A percentile compares a stretch with the other conserved stretches of the same genome.
These are phyloP conservation scores for Chrysosporium queenslandicum DNA, from an alignment of 2,329 filamentous ascomycete genomes.

Conservation along the genomic window DNA sequence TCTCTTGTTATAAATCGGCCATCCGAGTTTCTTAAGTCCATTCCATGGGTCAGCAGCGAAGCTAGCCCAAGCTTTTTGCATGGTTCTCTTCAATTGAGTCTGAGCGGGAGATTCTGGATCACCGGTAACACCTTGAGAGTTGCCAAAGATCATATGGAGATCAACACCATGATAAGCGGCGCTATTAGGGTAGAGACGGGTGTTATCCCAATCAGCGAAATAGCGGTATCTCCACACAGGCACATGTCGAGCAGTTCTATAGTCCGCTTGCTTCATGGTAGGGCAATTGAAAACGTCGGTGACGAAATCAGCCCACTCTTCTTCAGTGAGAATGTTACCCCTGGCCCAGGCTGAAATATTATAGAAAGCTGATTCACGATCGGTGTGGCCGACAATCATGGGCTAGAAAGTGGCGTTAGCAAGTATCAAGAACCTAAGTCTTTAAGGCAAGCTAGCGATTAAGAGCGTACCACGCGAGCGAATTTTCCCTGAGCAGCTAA, in stretches of 20 bases:
- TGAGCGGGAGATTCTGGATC: conserved; percentile 52
- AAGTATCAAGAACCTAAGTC: no score
- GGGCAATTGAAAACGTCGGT: conserved; percentile 23
- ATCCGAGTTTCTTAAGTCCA: conserved; percentile 20
- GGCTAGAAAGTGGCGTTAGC: conserved; percentile 15
- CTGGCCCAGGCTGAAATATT: conserved; percentile 17
- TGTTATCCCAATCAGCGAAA: conserved; percentile 24
- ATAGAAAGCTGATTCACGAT: conserved; percentile 23
- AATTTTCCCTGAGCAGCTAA: conserved; percentile 24
- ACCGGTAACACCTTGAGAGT: conserved; percentile 22
- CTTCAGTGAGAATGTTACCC: conserved; percentile 15
- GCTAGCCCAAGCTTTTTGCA: conserved; percentile 24
- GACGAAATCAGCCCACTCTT: conserved; percentile 17
- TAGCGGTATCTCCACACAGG: conserved; percentile 25
- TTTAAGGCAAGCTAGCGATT: no score
- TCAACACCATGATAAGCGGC: conserved; percentile 22
- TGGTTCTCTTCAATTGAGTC: conserved; percentile 33
- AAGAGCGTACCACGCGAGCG: conserved; percentile 24
- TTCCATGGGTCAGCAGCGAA: conserved; percentile 27
- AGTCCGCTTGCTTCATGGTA: conserved; percentile 15
- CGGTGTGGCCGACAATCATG: conserved; percentile 10
- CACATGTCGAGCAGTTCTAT: conserved; percentile 16
- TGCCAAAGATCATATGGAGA: conserved; percentile 26
- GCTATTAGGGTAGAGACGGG: conserved; percentile 16
- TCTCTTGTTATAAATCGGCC: conserved; percentile 12